These are phyloP conservation scores for Sordariomycetes sp. DNA, from an alignment of 2,329 filamentous ascomycete species.

Conservation along the genomic window DNA sequence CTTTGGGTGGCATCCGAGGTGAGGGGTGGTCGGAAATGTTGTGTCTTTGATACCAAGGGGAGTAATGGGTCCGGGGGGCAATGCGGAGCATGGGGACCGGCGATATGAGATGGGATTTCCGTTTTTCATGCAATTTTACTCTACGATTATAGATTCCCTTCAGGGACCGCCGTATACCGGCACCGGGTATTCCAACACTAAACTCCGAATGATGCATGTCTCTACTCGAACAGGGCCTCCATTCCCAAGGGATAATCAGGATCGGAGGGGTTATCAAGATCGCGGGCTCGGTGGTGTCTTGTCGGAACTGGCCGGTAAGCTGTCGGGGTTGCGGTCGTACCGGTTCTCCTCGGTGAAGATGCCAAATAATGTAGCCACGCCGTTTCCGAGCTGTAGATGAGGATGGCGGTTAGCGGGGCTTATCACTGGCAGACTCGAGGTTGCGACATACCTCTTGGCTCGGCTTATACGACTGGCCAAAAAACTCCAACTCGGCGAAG, in stretches of 20 bases:
- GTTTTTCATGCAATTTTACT: not conserved
- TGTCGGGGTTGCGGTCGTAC: constrained; percentile 17
- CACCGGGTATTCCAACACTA: constrained; percentile 1
- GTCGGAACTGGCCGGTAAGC: not conserved
- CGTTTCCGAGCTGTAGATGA: constrained; percentile 18
- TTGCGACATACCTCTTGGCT: constrained; percentile 21
- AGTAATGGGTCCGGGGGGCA: not conserved
- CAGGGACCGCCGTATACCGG: not conserved
- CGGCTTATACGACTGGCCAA: constrained; percentile 26
- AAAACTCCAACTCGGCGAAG: constrained; percentile 29
- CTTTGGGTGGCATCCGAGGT: constrained; percentile 39
- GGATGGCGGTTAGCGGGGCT: not conserved
- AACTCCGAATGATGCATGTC: constrained; percentile 3
- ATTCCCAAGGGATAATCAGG: too few relatives aligned
- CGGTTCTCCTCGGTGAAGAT: constrained; percentile 25
- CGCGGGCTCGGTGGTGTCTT: not conserved
- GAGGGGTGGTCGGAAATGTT: constrained; percentile 4
- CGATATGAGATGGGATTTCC: constrained; percentile 1
- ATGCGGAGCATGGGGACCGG: not conserved
- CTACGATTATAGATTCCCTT: not conserved
- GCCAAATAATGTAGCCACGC: constrained; percentile 24
- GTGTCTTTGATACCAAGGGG: not conserved
- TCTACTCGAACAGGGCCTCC: not conserved
- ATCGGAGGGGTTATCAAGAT: not conserved
- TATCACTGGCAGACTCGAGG: too few relatives aligned